These are phyloP conservation scores for Ogataea allantospora DNA, from an alignment of 805 yeast genomes.

Conservation along the genomic window DNA sequence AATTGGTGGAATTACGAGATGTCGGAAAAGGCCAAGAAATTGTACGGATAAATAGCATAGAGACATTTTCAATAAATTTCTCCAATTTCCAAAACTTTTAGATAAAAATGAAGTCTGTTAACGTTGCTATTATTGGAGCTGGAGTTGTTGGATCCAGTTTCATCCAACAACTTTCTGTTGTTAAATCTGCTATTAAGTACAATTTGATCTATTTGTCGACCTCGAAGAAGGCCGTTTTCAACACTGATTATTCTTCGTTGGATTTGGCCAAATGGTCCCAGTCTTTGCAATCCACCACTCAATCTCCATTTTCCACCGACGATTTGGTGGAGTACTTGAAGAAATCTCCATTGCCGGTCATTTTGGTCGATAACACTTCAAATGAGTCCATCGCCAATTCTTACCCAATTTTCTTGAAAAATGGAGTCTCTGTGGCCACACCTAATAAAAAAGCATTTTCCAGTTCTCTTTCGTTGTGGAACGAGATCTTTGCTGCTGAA, in stretches of 20 bases:
- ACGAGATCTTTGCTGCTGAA: constrained; percentile 59
- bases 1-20: constrained; percentile 59
- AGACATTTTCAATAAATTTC: neutral
- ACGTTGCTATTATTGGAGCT: constrained; percentile 76
- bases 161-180: constrained; percentile 69
- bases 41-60: constrained; percentile 20
- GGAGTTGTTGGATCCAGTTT: constrained; percentile 96
- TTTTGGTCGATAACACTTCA: constrained; percentile 93
- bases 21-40: constrained; percentile 25
- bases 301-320: constrained; percentile 51
- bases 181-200: constrained; percentile 61
- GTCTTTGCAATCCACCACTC: constrained; percentile 43
- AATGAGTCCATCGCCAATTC: constrained; percentile 70
- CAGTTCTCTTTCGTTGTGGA: constrained; percentile 71
- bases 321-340: constrained; percentile 63
- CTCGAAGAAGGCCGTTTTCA: constrained; percentile 64
- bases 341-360: constrained; percentile 69
- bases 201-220: constrained; percentile 81
- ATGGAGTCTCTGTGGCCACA: constrained; percentile 91
- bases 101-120: constrained; percentile 39
- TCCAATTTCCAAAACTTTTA: neutral
- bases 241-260: constrained; percentile 69
- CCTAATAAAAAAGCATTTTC: constrained; percentile 99
- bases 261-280: constrained; percentile 59
- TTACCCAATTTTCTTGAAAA: constrained; percentile 70